Base-by-base conservation (phyloP, 805 yeast genomes). In the Sugiyamaella boreocaroliniensis region DNA sequence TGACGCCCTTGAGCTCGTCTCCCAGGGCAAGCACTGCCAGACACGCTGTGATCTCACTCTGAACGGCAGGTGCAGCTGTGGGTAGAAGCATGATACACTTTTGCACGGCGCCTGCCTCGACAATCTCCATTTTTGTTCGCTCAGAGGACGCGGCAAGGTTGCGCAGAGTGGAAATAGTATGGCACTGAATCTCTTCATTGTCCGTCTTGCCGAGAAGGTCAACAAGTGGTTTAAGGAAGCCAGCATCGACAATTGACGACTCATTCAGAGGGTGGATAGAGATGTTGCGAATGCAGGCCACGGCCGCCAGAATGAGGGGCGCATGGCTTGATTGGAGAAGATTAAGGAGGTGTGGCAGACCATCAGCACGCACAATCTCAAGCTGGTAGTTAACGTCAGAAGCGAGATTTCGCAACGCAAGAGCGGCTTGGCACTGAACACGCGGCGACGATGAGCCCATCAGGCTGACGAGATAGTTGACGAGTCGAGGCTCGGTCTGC, bases 401-500 rank as follows among this genome's bases (percentile, higher is more conserved):
- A 0, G 99, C 99, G 64, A 93, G 79, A 67, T 93, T 93, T 71
- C 99, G 81, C 61, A 93, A 76, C 1, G 98, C 99, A 57, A 93
- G 76, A 4, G 99, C 95, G 0, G 99, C 98, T 73, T 93, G 99
- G 71, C 99, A 93, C 71, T 93, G 97, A 37, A 93, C 97, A 61
- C 98, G 79, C 40, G 97, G 92, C 45, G 93, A 82, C 11, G 89
- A 85, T 2, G 95, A 86, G 66, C 88, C 95, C 98, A 93, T 92
- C 59, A 93, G 77, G 58, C 80, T 80, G 26, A 93, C 97, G 58
- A 93, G 77, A 66, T 89, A 93, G 55, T 85, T 75, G 11, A 93
- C 97, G 58, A 93, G 77, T 63, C 88, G 85, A 12, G 97, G 97
- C 71, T 93, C 98, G 4, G 96, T 87, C 55, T 89, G 84, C 2